Conservation (phyloP, 805 yeast genomes). For the Zygosaccharomyces siamensis region DNA sequence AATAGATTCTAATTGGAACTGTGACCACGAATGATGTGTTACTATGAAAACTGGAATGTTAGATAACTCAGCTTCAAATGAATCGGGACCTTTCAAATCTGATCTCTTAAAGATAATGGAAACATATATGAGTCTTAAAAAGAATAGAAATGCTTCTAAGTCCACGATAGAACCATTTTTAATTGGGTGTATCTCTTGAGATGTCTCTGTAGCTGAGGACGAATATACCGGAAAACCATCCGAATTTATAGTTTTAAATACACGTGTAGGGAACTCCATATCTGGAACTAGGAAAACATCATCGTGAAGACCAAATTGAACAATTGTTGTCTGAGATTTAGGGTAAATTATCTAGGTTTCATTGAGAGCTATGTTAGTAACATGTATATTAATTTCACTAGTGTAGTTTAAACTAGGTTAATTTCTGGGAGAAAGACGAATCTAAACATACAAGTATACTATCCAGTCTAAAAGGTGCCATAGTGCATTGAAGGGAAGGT, state of each 20-base stretch:
- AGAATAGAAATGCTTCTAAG: constrained; percentile 63
- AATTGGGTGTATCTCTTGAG: constrained; percentile 52
- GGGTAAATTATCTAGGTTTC: constrained; percentile 55
- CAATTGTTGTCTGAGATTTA: constrained; percentile 69
- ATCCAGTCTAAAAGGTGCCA: constrained; percentile 33
- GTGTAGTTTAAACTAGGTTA: not conserved
- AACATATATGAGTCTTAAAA: constrained; percentile 44
- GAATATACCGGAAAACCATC: constrained; percentile 32
- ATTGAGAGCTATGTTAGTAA: constrained; percentile 18
- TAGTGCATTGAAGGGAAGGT: constrained; percentile 1
- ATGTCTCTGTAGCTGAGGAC: constrained; percentile 34
- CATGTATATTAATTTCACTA: not conserved
- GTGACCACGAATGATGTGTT: constrained; percentile 66
- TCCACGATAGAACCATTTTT: constrained; percentile 58
- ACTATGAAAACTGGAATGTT: constrained; percentile 69
- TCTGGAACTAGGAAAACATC: constrained; percentile 62
- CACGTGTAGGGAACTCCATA: constrained; percentile 70
- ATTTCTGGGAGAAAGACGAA: not conserved
- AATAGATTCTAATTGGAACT: constrained; percentile 58
- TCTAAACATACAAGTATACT: constrained; percentile 25
- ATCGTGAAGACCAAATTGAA: constrained; percentile 74
- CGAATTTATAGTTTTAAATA: constrained; percentile 44
- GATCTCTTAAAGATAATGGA: constrained; percentile 38
- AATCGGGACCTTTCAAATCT: constrained; percentile 25
- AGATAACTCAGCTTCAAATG: constrained; percentile 27